These are phyloP conservation scores for Lophium mytilinum DNA, from an alignment of 495 filamentous ascomycete species.

Conservation along the genomic window DNA sequence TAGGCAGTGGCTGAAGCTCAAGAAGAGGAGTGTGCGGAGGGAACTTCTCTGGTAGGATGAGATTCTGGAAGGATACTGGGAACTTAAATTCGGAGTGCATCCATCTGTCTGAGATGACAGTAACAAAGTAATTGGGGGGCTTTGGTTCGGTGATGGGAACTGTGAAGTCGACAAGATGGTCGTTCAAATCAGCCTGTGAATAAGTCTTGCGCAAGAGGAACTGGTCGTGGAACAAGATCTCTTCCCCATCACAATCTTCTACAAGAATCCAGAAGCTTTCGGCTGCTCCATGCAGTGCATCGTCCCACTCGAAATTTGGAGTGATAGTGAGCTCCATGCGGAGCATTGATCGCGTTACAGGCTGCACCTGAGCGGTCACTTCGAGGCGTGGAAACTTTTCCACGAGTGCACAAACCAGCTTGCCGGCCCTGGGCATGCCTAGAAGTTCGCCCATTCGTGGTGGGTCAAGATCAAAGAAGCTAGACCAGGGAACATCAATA, in stretches of 20 bases:
- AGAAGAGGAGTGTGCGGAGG: constrained; percentile 84
- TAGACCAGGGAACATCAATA: constrained; percentile 88
- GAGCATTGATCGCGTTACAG: constrained; percentile 93
- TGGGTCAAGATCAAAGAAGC: constrained; percentile 91
- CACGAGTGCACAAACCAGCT: constrained; percentile 74
- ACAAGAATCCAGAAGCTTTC: constrained; percentile 96
- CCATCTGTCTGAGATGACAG: constrained; percentile 89
- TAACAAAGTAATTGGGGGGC: constrained; percentile 98
- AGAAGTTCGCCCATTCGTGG: constrained; percentile 96
- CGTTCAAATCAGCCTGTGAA: constrained; percentile 70
- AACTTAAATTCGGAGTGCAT: constrained; percentile 96
- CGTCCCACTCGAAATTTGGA: constrained; percentile 96
- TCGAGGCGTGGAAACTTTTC: constrained; percentile 90
- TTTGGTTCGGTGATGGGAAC: constrained; percentile 95
- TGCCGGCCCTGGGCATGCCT: constrained; percentile 83
- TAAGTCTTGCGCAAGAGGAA: constrained; percentile 87
- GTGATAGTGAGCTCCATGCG: constrained; percentile 86
- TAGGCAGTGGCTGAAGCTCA: constrained; percentile 82
- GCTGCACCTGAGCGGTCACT: constrained; percentile 84
- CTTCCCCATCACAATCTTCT: constrained; percentile 95
- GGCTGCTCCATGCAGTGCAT: constrained; percentile 72
- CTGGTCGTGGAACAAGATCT: constrained; percentile 91
- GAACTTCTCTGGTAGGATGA: constrained; percentile 91
- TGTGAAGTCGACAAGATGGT: constrained; percentile 96
- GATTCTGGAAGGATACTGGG: constrained; percentile 86